Percentiles rank a stretch among this genome's conserved stretches.
Evolutionary conservation across 2,329 filamentous ascomycete species (phyloP).

Genomic region (Cercospora berteroae): DNA sequence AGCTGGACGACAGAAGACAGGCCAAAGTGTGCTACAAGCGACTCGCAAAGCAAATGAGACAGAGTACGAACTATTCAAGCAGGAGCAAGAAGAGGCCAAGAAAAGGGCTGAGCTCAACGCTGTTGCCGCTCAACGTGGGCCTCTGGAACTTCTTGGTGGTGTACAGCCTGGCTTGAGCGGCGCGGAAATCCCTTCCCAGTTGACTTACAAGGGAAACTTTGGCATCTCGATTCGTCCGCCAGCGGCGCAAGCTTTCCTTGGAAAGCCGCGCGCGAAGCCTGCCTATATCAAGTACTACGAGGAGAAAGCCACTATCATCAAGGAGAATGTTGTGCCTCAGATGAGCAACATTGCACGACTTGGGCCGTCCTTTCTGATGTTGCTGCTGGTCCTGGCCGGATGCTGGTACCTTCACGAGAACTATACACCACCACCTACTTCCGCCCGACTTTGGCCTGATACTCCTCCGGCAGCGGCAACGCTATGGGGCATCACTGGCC

Average conservation of each 20-base stretch:
- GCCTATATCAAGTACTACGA: constrained; percentile 41
- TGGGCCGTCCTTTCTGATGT: constrained; percentile 45
- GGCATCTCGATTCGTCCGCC: constrained; percentile 28
- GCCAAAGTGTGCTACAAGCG: constrained; percentile 32
- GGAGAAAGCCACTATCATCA: constrained; percentile 37
- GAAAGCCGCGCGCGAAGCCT: constrained; percentile 32
- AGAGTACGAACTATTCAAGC: constrained; percentile 29
- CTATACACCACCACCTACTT: constrained; percentile 50
- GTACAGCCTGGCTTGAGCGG: constrained; percentile 28
- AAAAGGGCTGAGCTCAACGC: constrained; percentile 26
- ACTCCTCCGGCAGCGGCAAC: constrained; percentile 64
- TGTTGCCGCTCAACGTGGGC: constrained; percentile 28
- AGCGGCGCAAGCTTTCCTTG: constrained; percentile 30
- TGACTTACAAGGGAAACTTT: constrained; percentile 14
- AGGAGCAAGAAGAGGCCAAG: constrained; percentile 24
- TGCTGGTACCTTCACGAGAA: constrained; percentile 48
- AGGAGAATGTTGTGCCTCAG: constrained; percentile 34
- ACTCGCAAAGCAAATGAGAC: constrained; percentile 34
- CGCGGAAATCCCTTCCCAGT: constrained; percentile 2
- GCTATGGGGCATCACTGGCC: constrained; percentile 58
- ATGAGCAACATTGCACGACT: constrained; percentile 43
- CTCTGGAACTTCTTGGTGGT: constrained; percentile 34
- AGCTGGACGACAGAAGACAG: constrained; percentile 30
- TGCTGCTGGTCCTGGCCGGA: constrained; percentile 39
- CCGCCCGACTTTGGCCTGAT: constrained; percentile 59